Conservation (phyloP, 2,329 filamentous ascomycete species). For the Stachybotrys elegans region DNA sequence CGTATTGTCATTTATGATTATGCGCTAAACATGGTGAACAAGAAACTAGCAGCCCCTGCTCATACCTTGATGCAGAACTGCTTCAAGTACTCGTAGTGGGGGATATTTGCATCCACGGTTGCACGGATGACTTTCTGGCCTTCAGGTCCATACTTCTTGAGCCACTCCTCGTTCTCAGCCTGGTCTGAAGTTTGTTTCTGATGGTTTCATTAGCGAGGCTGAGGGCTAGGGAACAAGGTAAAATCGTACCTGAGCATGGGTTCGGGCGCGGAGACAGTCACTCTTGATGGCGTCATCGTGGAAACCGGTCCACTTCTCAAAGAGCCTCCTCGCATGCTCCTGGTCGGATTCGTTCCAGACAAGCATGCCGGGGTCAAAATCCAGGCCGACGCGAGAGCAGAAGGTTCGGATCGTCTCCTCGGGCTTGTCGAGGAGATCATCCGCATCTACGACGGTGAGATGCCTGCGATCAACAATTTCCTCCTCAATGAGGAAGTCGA, state of each 20-base stretch:
- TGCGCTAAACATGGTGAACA: conserved; percentile 5
- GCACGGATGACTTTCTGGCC: conserved; percentile 64
- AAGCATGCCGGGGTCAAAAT: conserved; percentile 74
- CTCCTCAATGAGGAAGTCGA: conserved; percentile 72
- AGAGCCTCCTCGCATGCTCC: conserved; percentile 67
- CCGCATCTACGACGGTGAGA: conserved; percentile 87
- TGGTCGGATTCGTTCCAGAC: conserved; percentile 75
- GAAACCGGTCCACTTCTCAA: conserved; percentile 97
- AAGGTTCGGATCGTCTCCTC: conserved; percentile 70
- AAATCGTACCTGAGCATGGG: conserved; percentile 52
- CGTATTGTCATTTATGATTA: no score
- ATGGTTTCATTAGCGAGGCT: background rate
- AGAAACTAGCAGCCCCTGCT: background rate
- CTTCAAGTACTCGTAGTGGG: conserved; percentile 78
- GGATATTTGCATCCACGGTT: conserved; percentile 66
- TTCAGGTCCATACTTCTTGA: conserved; percentile 67
- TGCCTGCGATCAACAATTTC: conserved; percentile 66
- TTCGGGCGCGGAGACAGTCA: conserved; percentile 66
- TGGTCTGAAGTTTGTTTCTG: conserved; percentile 57
- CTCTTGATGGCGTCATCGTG: conserved; percentile 92
- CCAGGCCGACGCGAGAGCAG: conserved; percentile 74
- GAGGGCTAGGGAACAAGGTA: background rate
- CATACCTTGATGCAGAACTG: conserved; percentile 64
- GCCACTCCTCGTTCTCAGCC: conserved; percentile 67
- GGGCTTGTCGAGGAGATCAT: conserved; percentile 86